Base-by-base conservation (phyloP, 1,284 basidiomycete genomes). In the Cutaneotrichosporon spelunceum region DNA sequence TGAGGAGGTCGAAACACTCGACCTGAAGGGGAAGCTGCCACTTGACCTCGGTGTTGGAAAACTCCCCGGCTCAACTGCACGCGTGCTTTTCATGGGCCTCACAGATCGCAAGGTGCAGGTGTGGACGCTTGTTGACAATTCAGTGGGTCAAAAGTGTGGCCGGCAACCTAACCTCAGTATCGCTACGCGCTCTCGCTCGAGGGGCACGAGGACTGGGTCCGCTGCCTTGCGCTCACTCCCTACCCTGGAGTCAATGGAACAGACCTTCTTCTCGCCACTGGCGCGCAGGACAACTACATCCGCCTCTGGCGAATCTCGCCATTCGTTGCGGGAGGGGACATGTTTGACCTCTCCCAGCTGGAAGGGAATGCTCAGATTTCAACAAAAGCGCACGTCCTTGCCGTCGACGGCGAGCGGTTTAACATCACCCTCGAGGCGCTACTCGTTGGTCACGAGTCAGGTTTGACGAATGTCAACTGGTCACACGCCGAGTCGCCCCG, bases 131-230 rank as follows among this genome's bases (percentile, higher is more conserved):
- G 85, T 85, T 6, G 84, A 86, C n/a, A 81, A 81, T 55, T 71
- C 78, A 60, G 86, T 87, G 69, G 33, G 66, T 55, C n/a, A 1
- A n/a, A 23, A 33, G 4, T 44, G 33, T 36, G 30, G 26, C 23
- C 8, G 13, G 1, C 10, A 34, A 8, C 23, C 55, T 56, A 86
- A 21, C 80, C 77, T 59, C 62, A 76, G 68, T 81, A 81, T 67
- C 53, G 60, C 19, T 72, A 71, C 54, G 65, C 78, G 2, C 69
- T 82, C 6, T 81, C 83, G 0, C 83, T 98, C 36, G 83, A 89
- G 36, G 93, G 93, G 0, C 93, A 98, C 72, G 90, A 95, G 81
- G 93, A 97, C 74, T 98, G 93, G 93, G 83, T 96, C 55, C 86
- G 88, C 65, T 84, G 85, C 63, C 83, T 97, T 27, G 83, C 87